Percentiles rank a stretch among this genome's conserved stretches.
These are phyloP conservation scores for Sporopachydermia quercuum DNA, from an alignment of 805 yeast species.

Conservation along the genomic window DNA sequence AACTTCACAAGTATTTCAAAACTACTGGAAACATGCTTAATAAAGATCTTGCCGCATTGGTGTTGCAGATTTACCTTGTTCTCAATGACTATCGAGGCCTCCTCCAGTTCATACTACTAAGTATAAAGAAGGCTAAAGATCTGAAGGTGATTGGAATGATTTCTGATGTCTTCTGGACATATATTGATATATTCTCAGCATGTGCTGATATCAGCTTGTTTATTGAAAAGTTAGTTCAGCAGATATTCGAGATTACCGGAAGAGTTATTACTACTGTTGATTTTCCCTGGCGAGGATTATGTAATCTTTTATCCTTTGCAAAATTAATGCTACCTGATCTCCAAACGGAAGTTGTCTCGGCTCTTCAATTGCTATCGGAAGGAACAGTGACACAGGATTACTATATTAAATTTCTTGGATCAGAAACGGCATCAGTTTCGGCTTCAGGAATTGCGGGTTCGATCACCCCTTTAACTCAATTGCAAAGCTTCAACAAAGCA, in stretches of 20 bases:
- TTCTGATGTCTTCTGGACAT: neutral
- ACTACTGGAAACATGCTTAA: neutral
- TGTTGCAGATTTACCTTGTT: too few relatives aligned
- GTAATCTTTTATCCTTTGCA: neutral
- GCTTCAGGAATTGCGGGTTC: neutral
- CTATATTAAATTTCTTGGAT: neutral
- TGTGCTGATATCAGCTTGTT: neutral
- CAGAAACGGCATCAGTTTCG: neutral
- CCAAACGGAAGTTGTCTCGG: neutral
- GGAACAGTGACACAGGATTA: neutral
- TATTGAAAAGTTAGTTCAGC: neutral
- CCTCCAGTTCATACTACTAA: neutral
- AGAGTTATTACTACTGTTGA: neutral
- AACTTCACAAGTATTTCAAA: neutral
- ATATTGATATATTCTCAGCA: neutral
- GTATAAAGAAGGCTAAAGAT: neutral
- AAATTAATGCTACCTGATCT: neutral
- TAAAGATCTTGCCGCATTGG: constrained; percentile 1
- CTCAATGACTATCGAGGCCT: neutral
- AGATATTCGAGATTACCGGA: neutral
- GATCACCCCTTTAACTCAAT: neutral
- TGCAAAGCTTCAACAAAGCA: neutral
- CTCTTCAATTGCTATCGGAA: neutral
- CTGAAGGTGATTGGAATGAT: neutral
- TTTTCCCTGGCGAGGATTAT: neutral